phyloP scores from a whole-genome alignment of 805 yeast species.

The Pichia phayaonensis region DNA sequence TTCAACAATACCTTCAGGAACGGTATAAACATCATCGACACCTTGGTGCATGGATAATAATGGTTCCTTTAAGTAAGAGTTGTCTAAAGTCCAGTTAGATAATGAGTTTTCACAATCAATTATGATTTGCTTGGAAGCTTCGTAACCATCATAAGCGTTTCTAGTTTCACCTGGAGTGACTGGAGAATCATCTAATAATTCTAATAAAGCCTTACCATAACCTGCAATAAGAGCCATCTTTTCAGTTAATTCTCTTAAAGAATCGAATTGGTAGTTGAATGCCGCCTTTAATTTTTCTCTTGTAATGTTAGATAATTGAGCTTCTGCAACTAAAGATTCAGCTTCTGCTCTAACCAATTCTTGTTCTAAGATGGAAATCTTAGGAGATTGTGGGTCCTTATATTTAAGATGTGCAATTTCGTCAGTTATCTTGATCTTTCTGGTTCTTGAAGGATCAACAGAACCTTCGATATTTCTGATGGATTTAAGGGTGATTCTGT shows the following conservation, averaged over 20 bases:
- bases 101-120: slow-evolving; percentile 94
- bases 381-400: slow-evolving; percentile 97
- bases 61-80: slow-evolving; percentile 83
- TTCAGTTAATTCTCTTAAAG: slow-evolving; percentile 90
- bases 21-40: slow-evolving; percentile 42
- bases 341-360: slow-evolving; percentile 99
- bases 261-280: slow-evolving; percentile 93
- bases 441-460: slow-evolving; percentile 96
- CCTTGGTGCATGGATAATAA: slow-evolving; percentile 57
- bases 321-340: slow-evolving; percentile 97
- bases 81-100: slow-evolving; percentile 94
- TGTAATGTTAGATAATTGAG: slow-evolving; percentile 95
- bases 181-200: slow-evolving; percentile 91
- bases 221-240: slow-evolving; percentile 96
- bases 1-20: slow-evolving; percentile 52
- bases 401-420: slow-evolving; percentile 96
- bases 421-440: slow-evolving; percentile 95
- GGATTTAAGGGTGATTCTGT: slow-evolving; percentile 90
- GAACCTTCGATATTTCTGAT: slow-evolving; percentile 95
- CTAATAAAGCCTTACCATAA: slow-evolving; percentile 95
- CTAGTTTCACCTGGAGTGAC: slow-evolving; percentile 99
- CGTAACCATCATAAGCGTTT: slow-evolving; percentile 97
- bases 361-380: slow-evolving; percentile 92
- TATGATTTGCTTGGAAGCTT: slow-evolving; percentile 95
- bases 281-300: slow-evolving; percentile 98